Base-by-base conservation (phyloP, 164 flowering plant species). In the Stephania cephalantha region DNA sequence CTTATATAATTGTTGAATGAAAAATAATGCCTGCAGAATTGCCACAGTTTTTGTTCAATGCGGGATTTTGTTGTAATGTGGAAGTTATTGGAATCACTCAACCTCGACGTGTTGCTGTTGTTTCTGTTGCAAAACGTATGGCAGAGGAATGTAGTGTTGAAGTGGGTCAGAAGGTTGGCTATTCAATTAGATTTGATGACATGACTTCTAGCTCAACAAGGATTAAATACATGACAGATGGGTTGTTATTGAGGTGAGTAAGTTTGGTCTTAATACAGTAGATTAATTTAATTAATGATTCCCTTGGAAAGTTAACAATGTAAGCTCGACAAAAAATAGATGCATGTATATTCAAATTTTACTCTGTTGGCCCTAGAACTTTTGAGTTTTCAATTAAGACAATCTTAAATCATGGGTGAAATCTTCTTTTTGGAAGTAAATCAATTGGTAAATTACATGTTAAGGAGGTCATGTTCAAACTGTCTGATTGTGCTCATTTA, bases 171-270 rank as follows among this genome's bases (percentile, higher is more conserved):
- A 89, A 79, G 83, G 97, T 95, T 80, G 97, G 97, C 9, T 95
- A 95, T 84, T 90, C 99, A 13, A 85, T 93, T 68, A 85, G 98
- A 80, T 95, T 95, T 86, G 98, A 95, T 53, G 99, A 95, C 80
- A 75, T 69, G 70, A 95, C 99, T 71, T 95, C 92, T 11, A 78
- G 78, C 73, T 82, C 88, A 58, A 93, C 98, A 20, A 88, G 87
- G 83, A 92, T 95, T 80, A 95, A 95, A 77, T 95, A 92, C 82
- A 89, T 95, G 98, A 95, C 98, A 17, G 97, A 92, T 85, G 99
- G 99, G 50, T 77, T 95, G 74, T 80, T 95, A 8, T 82, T 91
- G 77, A 89, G 98, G 98, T 93, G 81, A 69, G 45, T 18, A 30
- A 7, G 25, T 61, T 13, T 18, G 7, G 4, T 20, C 15, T 25